phyloP scores from a whole-genome alignment of 805 yeast genomes.

The Yamadazyma scolyti region DNA sequence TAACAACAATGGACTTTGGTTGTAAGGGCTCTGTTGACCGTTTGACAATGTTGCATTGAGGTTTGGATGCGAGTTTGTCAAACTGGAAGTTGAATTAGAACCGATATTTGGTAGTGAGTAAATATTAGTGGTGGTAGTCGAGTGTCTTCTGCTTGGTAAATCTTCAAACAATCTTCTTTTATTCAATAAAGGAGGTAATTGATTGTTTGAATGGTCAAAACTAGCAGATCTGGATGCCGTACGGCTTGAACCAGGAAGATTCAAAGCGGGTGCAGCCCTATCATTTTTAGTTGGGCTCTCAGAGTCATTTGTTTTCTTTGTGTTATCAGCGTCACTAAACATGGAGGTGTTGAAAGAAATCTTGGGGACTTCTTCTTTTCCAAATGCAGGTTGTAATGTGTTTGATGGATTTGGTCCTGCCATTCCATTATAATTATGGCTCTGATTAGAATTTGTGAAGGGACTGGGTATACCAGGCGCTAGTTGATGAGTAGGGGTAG shows the following conservation, averaged over 20 bases:
- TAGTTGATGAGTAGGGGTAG: too few species aligned
- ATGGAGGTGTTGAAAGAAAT: constrained; percentile 42
- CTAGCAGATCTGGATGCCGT: constrained; percentile 19
- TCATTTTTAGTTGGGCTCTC: constrained; percentile 5
- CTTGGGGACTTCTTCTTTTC: constrained; percentile 16
- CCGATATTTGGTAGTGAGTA: constrained; percentile 7
- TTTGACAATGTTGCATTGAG: constrained; percentile 6
- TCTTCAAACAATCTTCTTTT: constrained; percentile 28
- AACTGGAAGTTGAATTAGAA: constrained; percentile 5
- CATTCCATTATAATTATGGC: too few species aligned
- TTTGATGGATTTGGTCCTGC: background rate
- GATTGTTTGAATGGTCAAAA: constrained; percentile 16
- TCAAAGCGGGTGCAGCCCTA: constrained; percentile 1
- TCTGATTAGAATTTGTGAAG: background rate
- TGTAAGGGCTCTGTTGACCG: constrained; percentile 11
- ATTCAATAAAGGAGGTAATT: constrained; percentile 12
- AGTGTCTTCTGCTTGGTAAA: constrained; percentile 20
- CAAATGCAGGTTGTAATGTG: background rate
- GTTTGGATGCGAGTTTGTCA: constrained; percentile 17
- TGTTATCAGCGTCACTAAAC: constrained; percentile 20
- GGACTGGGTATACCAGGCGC: background rate
- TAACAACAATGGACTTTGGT: constrained; percentile 21
- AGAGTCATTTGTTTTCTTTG: constrained; percentile 4
- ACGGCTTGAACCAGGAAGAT: too few species aligned
- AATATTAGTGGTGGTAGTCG: constrained; percentile 19